Evolutionary conservation across 768 basidiomycete genomes (phyloP).

Genomic region (Dentipellis sp.): DNA sequence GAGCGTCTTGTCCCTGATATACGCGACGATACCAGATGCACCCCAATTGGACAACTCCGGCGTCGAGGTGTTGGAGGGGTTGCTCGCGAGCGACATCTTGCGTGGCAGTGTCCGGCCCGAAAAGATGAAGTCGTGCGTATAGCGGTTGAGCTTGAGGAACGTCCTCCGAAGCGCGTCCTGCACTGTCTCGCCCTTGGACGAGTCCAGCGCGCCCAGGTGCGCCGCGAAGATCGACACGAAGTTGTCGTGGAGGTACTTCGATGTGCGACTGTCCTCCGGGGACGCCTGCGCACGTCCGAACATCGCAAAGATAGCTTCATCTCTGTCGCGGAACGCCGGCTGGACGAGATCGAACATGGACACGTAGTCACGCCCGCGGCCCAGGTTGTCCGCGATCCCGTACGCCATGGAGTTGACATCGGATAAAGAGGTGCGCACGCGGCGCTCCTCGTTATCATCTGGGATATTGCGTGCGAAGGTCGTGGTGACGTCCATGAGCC

Average conservation of each 20-base stretch:
- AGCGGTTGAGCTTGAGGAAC: conserved; percentile 81
- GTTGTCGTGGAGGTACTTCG: conserved; percentile 78
- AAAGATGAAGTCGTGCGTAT: conserved; percentile 61
- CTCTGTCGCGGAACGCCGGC: conserved; percentile 69
- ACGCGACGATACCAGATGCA: conserved; percentile 80
- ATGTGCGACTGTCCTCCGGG: conserved; percentile 54
- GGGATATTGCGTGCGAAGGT: conserved; percentile 54
- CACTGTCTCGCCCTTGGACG: conserved; percentile 40
- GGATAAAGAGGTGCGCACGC: conserved; percentile 85
- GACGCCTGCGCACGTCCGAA: conserved; percentile 71
- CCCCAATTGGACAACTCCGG: conserved; percentile 53
- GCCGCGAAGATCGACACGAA: conserved; percentile 55
- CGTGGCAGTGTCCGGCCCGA: conserved; percentile 32
- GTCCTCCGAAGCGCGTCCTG: conserved; percentile 77
- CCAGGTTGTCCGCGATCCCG: conserved; percentile 91
- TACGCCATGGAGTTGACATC: conserved; percentile 90
- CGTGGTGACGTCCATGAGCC: conserved; percentile 93
- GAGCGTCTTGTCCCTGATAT: conserved; percentile 69
- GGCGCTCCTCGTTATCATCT: conserved; percentile 79
- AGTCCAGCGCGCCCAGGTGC: conserved; percentile 42
- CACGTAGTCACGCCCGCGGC: conserved; percentile 66
- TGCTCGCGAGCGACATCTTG: conserved; percentile 63
- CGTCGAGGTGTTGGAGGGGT: conserved; percentile 15
- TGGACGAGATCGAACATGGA: conserved; percentile 91
- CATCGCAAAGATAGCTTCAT: conserved; percentile 92